Conservation (phyloP, 2,329 filamentous ascomycete species). For the Colletotrichum sp. region DNA sequence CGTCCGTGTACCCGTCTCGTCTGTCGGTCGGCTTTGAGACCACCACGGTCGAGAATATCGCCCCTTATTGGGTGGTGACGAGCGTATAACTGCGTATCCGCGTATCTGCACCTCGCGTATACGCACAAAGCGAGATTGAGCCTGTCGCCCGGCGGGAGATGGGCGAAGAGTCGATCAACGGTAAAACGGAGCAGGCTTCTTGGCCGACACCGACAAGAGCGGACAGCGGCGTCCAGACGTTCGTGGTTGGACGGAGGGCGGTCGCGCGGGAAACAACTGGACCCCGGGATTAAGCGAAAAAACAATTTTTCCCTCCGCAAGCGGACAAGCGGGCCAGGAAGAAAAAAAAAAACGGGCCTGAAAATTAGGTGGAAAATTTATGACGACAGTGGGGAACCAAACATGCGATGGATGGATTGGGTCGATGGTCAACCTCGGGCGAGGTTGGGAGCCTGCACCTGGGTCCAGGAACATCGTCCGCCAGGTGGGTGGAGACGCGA, state of each 20-base stretch:
- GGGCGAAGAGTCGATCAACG: neutral
- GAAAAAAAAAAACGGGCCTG: neutral
- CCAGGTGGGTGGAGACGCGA: neutral
- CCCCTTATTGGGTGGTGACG: neutral
- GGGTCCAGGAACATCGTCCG: neutral
- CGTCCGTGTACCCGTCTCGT: neutral
- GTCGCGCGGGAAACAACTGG: constrained; percentile 12
- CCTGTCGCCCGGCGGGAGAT: neutral
- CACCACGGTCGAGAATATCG: neutral
- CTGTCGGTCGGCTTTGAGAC: neutral
- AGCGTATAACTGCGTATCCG: neutral
- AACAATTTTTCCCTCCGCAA: neutral
- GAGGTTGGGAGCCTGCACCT: neutral
- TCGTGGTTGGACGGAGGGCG: neutral
- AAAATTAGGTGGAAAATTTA: neutral
- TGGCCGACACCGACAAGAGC: constrained; percentile 4
- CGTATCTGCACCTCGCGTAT: constrained; percentile 12
- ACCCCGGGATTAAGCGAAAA: constrained; percentile 7
- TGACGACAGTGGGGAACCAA: constrained; percentile 11
- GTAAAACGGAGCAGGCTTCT: neutral
- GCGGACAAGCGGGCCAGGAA: neutral
- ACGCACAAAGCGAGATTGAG: neutral
- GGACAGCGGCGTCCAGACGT: neutral
- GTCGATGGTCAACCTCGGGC: neutral
- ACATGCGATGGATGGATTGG: neutral